Conservation (phyloP, 371 early-diverging fungal species). For the Blakeslea trispora region DNA sequence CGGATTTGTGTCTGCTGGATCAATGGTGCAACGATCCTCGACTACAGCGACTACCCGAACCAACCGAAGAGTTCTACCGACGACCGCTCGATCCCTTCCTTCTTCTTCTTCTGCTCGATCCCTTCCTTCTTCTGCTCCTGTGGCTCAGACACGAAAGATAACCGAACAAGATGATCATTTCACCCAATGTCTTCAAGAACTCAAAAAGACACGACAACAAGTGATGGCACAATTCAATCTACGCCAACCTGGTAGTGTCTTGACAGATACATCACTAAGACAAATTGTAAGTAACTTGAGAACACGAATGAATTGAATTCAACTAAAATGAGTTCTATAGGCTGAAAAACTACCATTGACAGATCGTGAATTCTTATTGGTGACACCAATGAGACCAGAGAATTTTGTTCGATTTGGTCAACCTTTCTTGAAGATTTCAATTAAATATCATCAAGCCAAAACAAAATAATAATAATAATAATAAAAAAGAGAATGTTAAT, state of each 20-base stretch:
- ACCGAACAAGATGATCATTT: background rate
- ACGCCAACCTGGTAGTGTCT: conserved; percentile 3
- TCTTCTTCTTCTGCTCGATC: too few relatives aligned
- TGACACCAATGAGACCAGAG: conserved; percentile 20
- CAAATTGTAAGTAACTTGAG: conserved; percentile 20
- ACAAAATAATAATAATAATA: conserved; percentile 5
- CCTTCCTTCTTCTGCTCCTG: too few relatives aligned
- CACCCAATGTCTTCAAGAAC: conserved; percentile 5
- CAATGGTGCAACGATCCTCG: background rate
- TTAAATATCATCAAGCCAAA: conserved; percentile 14
- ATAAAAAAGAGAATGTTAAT: too few relatives aligned
- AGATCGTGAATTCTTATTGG: conserved; percentile 16
- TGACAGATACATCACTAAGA: conserved; percentile 23
- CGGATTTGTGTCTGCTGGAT: background rate
- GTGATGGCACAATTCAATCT: conserved; percentile 12
- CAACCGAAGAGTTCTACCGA: background rate
- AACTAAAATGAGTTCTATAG: conserved; percentile 14
- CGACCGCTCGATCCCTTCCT: too few relatives aligned
- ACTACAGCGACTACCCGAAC: background rate
- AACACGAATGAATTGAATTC: background rate
- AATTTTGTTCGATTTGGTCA: conserved; percentile 15
- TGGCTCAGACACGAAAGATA: too few relatives aligned
- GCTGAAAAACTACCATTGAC: conserved; percentile 19
- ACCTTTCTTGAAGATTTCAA: conserved; percentile 15
- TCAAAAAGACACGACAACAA: conserved; percentile 5